Conservation (phyloP, 1,139 yeast genomes). For the Komagataea norvegica region DNA sequence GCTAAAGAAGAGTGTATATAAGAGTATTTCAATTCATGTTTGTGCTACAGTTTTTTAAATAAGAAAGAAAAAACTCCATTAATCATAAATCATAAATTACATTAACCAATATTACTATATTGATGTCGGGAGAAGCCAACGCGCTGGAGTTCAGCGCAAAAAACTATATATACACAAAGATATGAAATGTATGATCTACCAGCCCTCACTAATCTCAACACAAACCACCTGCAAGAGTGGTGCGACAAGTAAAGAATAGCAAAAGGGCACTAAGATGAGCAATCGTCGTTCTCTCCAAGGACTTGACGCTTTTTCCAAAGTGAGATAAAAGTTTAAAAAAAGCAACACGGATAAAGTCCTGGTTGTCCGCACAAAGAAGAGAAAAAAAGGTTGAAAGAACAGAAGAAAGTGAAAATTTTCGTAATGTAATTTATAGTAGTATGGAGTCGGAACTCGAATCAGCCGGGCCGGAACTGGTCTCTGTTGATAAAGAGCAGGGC, state of each 20-base stretch:
- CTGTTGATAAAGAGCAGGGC: too few relatives aligned
- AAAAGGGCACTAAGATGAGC: conserved; percentile 63
- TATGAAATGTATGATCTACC: conserved; percentile 50
- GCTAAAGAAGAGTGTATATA: too few relatives aligned
- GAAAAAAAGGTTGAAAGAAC: conserved; percentile 8
- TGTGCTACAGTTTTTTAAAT: too few relatives aligned
- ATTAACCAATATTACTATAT: too few relatives aligned
- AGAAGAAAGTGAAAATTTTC: conserved; percentile 5
- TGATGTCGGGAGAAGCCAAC: too few relatives aligned
- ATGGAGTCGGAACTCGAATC: conserved; percentile 2
- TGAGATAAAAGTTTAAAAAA: conserved; percentile 34
- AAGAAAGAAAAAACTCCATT: too few relatives aligned
- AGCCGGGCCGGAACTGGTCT: not conserved
- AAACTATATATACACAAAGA: not conserved
- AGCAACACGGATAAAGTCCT: conserved; percentile 66
- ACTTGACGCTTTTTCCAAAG: conserved; percentile 55
- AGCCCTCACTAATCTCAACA: conserved; percentile 46
- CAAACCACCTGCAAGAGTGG: conserved; percentile 33
- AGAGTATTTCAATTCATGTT: too few relatives aligned
- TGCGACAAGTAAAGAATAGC: conserved; percentile 29
- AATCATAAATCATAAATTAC: too few relatives aligned
- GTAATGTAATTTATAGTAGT: not conserved
- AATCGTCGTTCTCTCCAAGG: conserved; percentile 54
- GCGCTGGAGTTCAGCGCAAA: not conserved
- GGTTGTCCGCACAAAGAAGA: conserved; percentile 55